Percentiles rank a stretch among this genome's conserved stretches.
Evolutionary conservation across 768 basidiomycete genomes (phyloP).

Genomic region (Suillus paluster): DNA sequence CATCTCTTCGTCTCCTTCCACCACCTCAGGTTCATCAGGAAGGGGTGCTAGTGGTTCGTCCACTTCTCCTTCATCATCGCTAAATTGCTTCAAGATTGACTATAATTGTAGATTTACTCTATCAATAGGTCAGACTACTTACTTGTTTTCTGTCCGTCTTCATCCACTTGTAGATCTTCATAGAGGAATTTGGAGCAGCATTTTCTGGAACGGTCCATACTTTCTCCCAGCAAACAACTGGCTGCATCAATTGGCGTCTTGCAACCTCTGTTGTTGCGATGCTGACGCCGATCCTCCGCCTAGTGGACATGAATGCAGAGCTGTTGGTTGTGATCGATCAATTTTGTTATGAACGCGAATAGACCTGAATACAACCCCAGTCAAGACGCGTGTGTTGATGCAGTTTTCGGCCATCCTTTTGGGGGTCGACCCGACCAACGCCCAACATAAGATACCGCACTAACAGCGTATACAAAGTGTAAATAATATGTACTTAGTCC

Average conservation of each 20-base stretch:
- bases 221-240: slow-evolving; percentile 88
- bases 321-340: not conserved
- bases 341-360: not conserved
- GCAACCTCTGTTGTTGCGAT: slow-evolving; percentile 80
- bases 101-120: slow-evolving; percentile 5
- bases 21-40: slow-evolving; percentile 76
- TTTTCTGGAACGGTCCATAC: slow-evolving; percentile 67
- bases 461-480: too few relatives aligned
- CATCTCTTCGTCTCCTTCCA: slow-evolving; percentile 76
- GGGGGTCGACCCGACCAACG: too few relatives aligned
- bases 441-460: too few relatives aligned
- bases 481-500: too few relatives aligned
- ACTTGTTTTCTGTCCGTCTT: slow-evolving; percentile 82
- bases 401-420: not conserved
- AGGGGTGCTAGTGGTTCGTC: slow-evolving; percentile 84
- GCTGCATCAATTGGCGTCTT: slow-evolving; percentile 85
- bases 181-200: slow-evolving; percentile 54
- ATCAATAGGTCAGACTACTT: slow-evolving; percentile 23
- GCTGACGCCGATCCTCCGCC: slow-evolving; percentile 78
- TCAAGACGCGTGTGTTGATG: not conserved
- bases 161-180: slow-evolving; percentile 79
- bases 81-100: slow-evolving; percentile 68
- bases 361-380: too few relatives aligned
- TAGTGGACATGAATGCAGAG: slow-evolving; percentile 60
- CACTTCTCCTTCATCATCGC: slow-evolving; percentile 79